Base-by-base conservation (phyloP, 495 filamentous ascomycete genomes). In the Trichoderma asperelloides region DNA sequence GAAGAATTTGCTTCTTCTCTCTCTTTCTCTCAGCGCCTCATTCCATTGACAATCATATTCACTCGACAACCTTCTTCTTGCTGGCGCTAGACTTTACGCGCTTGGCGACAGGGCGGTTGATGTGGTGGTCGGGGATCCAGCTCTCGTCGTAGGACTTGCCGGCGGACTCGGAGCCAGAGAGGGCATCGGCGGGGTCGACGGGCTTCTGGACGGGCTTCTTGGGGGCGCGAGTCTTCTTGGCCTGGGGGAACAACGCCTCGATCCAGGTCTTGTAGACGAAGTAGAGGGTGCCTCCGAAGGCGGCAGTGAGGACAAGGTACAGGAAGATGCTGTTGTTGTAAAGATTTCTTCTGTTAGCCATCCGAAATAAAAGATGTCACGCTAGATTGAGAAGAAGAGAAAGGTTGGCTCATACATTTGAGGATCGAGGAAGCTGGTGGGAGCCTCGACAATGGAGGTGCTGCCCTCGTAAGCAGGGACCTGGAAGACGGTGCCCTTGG, bases 211-310 rank as follows among this genome's bases (percentile, higher is more conserved):
- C 74, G 25, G 85, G 79, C 70, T 80, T 83, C 69, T 80, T 82
- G 78, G 86, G 86, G 62, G 84, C 76, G 64, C 80, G 78, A 73
- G 88, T 83, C 70, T 88, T 87, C 75, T 87, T 87, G 78, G 92
- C 88, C 82, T 97, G 92, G 33, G 95, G 95, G 86, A 97, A 96
- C 73, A 98, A 88, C n/a, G 92, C 87, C 63, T 92, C 89, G 78
- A 98, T 86, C 91, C 93, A 98, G 74, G 94, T 96, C 77, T 87
- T 95, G 84, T 98, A 98, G 80, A 97, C 93, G 77, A 96, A 97
- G 86, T 95, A 97, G 77, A 87, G 81, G 51, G 89, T 91, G 66
- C 89, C 92, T 70, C 75, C 86, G 75, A 96, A 93, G 73, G 81
- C 85, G 67, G 84, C 86, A 66, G 86, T 78, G 70, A 98, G 92